phyloP scores from a whole-genome alignment of 208 protist species.

The Wallacemonas rigidus region DNA sequence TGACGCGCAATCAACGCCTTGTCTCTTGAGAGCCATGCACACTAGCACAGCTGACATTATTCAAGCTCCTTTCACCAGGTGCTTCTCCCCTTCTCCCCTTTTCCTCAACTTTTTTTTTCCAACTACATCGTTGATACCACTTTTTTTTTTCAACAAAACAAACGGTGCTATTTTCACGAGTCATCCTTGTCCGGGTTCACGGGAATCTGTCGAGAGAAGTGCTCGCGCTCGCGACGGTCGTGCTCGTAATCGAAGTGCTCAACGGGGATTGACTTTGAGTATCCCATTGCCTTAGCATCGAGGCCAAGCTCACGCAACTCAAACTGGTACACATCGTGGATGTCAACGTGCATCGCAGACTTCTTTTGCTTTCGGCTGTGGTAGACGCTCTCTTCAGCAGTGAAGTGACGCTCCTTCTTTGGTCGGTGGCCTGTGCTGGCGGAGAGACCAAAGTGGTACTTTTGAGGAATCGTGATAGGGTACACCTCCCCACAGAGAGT shows the following conservation, averaged over 20 bases:
- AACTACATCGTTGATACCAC: not conserved
- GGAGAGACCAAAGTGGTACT: conserved; percentile 81
- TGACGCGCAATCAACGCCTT: too few relatives aligned
- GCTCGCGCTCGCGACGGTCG: conserved; percentile 59
- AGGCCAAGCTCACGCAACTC: conserved; percentile 74
- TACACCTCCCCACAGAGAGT: conserved; percentile 79
- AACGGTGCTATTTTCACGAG: not conserved
- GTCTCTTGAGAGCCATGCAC: too few relatives aligned
- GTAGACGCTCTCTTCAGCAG: conserved; percentile 28
- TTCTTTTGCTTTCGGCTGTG: conserved; percentile 25
- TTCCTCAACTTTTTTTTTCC: conserved; percentile 9
- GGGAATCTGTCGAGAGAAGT: conserved; percentile 76
- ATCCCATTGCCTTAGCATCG: conserved; percentile 73
- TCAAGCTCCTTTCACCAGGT: too few relatives aligned
- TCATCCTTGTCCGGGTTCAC: conserved; percentile 49
- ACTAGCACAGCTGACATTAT: too few relatives aligned
- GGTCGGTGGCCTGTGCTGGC: conserved; percentile 66
- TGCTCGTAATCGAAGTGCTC: conserved; percentile 79
- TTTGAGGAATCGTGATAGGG: conserved; percentile 53
- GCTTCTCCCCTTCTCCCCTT: not conserved
- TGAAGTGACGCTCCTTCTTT: conserved; percentile 22
- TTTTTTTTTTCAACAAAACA: conserved; percentile 10
- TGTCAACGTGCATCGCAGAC: conserved; percentile 64
- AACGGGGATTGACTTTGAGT: conserved; percentile 73
- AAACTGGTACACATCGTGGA: conserved; percentile 71